phyloP scores from a whole-genome alignment of 2,329 filamentous ascomycete species.

The Colletotrichum orbiculare region DNA sequence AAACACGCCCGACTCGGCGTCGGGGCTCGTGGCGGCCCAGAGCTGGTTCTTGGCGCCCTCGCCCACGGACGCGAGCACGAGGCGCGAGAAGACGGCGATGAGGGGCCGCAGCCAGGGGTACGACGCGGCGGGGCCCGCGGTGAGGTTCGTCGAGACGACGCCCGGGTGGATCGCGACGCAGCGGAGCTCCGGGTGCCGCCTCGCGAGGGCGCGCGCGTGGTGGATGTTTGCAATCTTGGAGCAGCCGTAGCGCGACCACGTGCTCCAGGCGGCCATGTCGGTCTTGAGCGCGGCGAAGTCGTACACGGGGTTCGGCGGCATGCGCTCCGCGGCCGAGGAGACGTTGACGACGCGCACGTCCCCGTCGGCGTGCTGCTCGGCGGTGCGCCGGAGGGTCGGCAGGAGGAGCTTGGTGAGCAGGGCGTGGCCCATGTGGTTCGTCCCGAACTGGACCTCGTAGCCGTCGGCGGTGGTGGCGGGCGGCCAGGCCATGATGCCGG shows the following conservation, averaged over 20 bases:
- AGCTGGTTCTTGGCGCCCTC: conserved; percentile 36
- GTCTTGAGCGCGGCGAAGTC: conserved; percentile 38
- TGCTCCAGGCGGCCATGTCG: conserved; percentile 42
- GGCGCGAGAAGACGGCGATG: background rate
- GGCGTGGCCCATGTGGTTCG: conserved; percentile 62
- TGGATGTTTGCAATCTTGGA: conserved; percentile 47
- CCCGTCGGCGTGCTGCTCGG: conserved; percentile 23
- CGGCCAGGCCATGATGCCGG: conserved; percentile 54
- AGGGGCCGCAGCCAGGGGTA: conserved; percentile 27
- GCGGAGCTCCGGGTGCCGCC: conserved; percentile 52
- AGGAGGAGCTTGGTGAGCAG: conserved; percentile 53
- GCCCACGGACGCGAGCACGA: conserved; percentile 8
- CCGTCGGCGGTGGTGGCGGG: conserved; percentile 54
- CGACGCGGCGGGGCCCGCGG: conserved; percentile 14
- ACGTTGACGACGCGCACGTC: conserved; percentile 37
- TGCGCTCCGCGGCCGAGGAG: conserved; percentile 32
- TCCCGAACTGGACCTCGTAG: conserved; percentile 61
- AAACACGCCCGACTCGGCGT: conserved; percentile 43
- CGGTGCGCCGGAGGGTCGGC: conserved; percentile 44
- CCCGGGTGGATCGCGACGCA: conserved; percentile 60
- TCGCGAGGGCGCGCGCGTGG: conserved; percentile 38
- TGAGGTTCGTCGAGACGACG: conserved; percentile 45
- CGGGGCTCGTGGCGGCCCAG: conserved; percentile 34
- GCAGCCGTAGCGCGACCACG: conserved; percentile 60
- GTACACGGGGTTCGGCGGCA: conserved; percentile 20